phyloP scores from a whole-genome alignment of 768 basidiomycete species.

The Tulasnella sp. region DNA sequence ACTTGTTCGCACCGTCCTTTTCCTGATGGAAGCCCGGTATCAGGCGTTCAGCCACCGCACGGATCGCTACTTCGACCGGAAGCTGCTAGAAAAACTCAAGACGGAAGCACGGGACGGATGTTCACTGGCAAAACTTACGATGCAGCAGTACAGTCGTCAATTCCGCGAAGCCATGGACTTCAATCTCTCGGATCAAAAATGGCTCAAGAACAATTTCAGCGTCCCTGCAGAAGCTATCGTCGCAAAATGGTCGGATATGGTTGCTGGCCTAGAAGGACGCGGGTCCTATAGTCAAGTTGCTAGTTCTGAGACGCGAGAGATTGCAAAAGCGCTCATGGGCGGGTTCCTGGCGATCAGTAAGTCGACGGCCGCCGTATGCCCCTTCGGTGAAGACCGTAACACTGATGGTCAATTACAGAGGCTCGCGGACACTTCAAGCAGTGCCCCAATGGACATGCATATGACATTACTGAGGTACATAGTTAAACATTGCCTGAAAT shows the following conservation, averaged over 20 bases:
- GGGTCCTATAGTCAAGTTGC: constrained; percentile 42
- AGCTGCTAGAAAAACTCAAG: not conserved
- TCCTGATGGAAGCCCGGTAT: constrained; percentile 40
- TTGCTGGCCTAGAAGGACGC: constrained; percentile 34
- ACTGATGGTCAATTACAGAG: not conserved
- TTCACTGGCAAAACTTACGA: not conserved
- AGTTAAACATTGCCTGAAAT: not conserved
- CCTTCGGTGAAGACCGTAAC: not conserved
- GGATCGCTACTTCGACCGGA: constrained; percentile 25
- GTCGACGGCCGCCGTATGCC: too few species aligned
- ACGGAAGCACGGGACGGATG: not conserved
- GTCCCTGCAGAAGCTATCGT: constrained; percentile 35
- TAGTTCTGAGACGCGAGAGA: constrained; percentile 43
- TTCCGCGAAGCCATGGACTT: constrained; percentile 22
- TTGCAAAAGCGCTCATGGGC: constrained; percentile 41
- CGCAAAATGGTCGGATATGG: constrained; percentile 42
- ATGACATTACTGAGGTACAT: constrained; percentile 23
- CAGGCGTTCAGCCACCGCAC: constrained; percentile 37
- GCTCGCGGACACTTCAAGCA: constrained; percentile 17
- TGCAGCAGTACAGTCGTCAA: constrained; percentile 21
- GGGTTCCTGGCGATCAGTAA: not conserved
- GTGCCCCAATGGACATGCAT: constrained; percentile 24
- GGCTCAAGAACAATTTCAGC: constrained; percentile 42
- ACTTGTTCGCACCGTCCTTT: constrained; percentile 39
- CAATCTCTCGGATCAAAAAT: constrained; percentile 28